These are phyloP conservation scores for Monilinia laxa DNA, from an alignment of 2,329 filamentous ascomycete species.

Conservation along the genomic window DNA sequence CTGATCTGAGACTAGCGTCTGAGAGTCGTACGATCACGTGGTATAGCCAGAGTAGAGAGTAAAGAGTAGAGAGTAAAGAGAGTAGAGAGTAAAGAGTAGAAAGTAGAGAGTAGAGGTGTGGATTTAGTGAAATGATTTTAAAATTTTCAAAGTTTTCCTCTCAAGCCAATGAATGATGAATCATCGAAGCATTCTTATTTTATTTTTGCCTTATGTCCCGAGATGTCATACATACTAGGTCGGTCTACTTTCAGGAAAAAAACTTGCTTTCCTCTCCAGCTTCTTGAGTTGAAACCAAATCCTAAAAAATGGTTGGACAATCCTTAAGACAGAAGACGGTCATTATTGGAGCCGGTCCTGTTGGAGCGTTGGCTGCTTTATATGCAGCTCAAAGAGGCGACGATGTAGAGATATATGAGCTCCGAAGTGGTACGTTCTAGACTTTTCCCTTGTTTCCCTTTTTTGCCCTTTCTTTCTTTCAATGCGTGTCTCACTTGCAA, in stretches of 20 bases:
- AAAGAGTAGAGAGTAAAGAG: too few species aligned
- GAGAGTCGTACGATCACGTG: neutral
- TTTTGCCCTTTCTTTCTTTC: slow-evolving; percentile 38
- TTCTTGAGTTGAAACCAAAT: neutral
- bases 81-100: too few species aligned
- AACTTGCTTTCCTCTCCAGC: too few species aligned
- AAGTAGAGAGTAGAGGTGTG: neutral
- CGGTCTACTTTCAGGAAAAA: too few species aligned
- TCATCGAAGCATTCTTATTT: neutral
- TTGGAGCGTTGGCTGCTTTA: slow-evolving; percentile 85
- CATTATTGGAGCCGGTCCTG: slow-evolving; percentile 88
- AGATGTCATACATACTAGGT: too few species aligned
- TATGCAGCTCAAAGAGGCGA: slow-evolving; percentile 89
- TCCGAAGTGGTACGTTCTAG: slow-evolving; percentile 70
- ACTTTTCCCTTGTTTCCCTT: slow-evolving; percentile 38
- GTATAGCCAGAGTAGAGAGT: too few species aligned
- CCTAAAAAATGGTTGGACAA: slow-evolving; percentile 5
- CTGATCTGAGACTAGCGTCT: neutral
- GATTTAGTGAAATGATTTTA: slow-evolving; percentile 15
- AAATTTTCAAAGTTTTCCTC: neutral
- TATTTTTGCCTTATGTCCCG: neutral
- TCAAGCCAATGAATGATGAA: slow-evolving; percentile 3
- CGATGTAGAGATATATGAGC: slow-evolving; percentile 90
- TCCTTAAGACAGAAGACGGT: slow-evolving; percentile 51
- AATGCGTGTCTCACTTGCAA: neutral